A percentile compares a stretch with the other conserved stretches of the same genome.
Conservation (phyloP, 306 rosid species). For the Cucumis hystrix region DNA sequence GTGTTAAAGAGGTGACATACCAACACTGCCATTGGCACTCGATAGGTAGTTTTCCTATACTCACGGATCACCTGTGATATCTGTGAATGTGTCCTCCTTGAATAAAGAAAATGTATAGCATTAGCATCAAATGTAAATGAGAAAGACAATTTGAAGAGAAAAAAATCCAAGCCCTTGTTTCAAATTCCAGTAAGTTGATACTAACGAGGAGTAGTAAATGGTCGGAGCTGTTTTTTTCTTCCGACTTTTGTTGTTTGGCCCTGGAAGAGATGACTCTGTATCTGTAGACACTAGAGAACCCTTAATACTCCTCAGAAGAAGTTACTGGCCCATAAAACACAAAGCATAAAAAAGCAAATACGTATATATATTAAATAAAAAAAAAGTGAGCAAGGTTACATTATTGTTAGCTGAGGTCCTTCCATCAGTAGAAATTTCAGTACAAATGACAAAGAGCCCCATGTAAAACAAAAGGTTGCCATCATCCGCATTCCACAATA, state of each 20-base stretch:
- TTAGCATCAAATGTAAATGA: neutral
- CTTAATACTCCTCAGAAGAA: neutral
- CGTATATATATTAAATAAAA: neutral
- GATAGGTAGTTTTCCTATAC: slow-evolving; percentile 66
- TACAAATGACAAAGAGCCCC: neutral
- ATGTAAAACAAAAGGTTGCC: neutral
- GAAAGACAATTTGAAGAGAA: neutral
- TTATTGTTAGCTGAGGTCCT: neutral
- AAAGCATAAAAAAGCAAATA: neutral
- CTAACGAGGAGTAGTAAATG: slow-evolving; percentile 80
- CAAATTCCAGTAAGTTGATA: slow-evolving; percentile 1
- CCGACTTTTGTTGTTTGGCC: slow-evolving; percentile 27
- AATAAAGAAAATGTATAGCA: slow-evolving; percentile 6
- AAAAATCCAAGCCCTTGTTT: neutral
- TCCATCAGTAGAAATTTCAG: neutral
- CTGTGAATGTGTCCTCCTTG: slow-evolving; percentile 96
- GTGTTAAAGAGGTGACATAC: slow-evolving; percentile 31
- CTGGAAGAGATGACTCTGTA: slow-evolving; percentile 24
- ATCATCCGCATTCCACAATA: neutral
- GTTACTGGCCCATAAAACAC: neutral
- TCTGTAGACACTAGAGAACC: slow-evolving; percentile 26
- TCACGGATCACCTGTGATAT: slow-evolving; percentile 81
- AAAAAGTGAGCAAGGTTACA: neutral
- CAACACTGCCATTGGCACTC: slow-evolving; percentile 87
- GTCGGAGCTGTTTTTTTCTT: slow-evolving; percentile 55